Evolutionary conservation across 768 basidiomycete genomes (phyloP), one percentile per base, ranked within the genome.

Genomic region (Russula compacta): DNA sequence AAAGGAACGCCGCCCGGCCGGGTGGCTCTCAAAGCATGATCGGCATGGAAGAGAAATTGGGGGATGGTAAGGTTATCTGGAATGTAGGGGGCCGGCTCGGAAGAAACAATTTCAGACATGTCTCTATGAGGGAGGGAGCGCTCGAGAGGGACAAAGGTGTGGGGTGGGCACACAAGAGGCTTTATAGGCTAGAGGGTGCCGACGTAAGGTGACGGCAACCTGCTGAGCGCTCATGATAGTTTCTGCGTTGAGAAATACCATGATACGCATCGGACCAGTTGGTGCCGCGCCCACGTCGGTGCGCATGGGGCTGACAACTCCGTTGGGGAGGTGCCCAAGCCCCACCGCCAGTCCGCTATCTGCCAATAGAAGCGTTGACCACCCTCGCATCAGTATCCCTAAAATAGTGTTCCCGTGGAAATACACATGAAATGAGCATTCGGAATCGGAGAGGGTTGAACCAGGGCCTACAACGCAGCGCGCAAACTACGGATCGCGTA

Each of bases 31-130:
- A 74, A 54, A 8, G 76, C 71, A 46, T 79, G 73, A 24, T 72
- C 69, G 24, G 68, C 69, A 55, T 81, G 78, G 17, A 87, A 75
- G 48, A 87, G 75, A 68, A 87, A 87, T 70, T 87, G 86, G 7
- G 85, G 80, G 9, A 87, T 74, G 21, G 80, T 81, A 43, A 87
- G 71, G 71, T 86, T 70, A 66, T 87, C 84, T 15, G 85, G 85
- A 56, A 85, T 81, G 42, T 66, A 65, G 54, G 74, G 73, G 50
- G 79, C 67, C 12, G 72, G 57, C 43, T 64, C 57, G 8, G 64
- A 69, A n/a, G 60, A 42, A 35, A 57, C 35, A n/a, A 59, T 49
- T 57, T 74, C 70, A 38, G 68, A 42, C 67, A 70, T 69, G 47
- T 32, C 51, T 53, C 33, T 10, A 38, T 39, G 47, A 50, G 19